A percentile compares a stretch with the other conserved stretches of the same genome.
Conservation (phyloP, 164 flowering plant genomes). For the Platanus orientalis region DNA sequence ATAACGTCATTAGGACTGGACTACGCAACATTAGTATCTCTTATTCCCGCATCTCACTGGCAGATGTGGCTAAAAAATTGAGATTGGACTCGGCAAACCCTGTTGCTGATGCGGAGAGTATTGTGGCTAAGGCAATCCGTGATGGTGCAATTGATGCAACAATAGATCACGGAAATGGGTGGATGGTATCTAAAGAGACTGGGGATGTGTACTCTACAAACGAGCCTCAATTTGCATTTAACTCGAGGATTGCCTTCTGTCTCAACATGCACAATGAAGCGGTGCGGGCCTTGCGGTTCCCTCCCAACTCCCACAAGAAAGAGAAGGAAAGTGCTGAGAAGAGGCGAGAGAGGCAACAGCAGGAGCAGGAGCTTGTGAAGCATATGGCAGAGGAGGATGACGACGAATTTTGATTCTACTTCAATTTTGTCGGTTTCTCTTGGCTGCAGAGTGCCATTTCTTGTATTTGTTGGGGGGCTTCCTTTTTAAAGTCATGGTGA, state of each 20-base stretch:
- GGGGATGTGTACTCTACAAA: conserved; percentile 92
- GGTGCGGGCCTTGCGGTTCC: conserved; percentile 76
- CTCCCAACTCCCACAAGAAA: conserved; percentile 78
- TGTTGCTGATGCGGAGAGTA: conserved; percentile 91
- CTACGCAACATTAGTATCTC: conserved; percentile 90
- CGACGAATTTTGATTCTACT: conserved; percentile 62
- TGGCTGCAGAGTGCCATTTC: background rate
- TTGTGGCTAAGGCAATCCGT: conserved; percentile 88
- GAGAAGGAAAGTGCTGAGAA: conserved; percentile 94
- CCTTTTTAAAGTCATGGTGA: background rate
- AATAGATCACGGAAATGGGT: conserved; percentile 74
- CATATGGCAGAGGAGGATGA: conserved; percentile 98
- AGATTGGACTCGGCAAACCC: conserved; percentile 74
- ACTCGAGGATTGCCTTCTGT: conserved; percentile 89
- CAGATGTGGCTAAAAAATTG: conserved; percentile 79
- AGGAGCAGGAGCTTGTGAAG: conserved; percentile 94
- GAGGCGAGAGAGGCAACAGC: conserved; percentile 86
- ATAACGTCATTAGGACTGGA: conserved; percentile 91
- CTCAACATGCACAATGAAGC: conserved; percentile 96
- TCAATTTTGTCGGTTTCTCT: background rate
- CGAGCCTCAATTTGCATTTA: conserved; percentile 82
- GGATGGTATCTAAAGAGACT: conserved; percentile 88
- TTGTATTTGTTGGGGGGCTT: background rate
- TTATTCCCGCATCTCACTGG: conserved; percentile 81
- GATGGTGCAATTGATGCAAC: conserved; percentile 97